Percentiles rank a stretch among this genome's conserved stretches.
phyloP scores from a whole-genome alignment of 148 eudicot genomes.

The Vaccinium myrtillus region DNA sequence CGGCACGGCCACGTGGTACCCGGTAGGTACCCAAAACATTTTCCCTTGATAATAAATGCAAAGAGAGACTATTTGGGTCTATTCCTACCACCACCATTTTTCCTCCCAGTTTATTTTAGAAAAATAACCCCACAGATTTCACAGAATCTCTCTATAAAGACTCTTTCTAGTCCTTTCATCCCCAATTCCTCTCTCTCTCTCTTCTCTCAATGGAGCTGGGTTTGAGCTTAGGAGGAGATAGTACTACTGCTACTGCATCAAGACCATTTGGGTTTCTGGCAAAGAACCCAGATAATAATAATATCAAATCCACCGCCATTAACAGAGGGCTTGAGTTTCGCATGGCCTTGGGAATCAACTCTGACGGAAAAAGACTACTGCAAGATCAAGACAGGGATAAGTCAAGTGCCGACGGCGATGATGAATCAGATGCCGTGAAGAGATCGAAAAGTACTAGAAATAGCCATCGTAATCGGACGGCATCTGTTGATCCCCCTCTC shows the following conservation, averaged over 20 bases:
- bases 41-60: too few species aligned
- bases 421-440: neutral
- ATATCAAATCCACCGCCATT: neutral
- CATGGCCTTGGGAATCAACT: constrained; percentile 39
- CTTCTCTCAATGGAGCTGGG: constrained; percentile 43
- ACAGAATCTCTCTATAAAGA: constrained; percentile 41
- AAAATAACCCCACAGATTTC: constrained; percentile 15
- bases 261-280: constrained; percentile 23
- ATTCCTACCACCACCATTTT: neutral
- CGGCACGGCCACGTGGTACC: too few species aligned
- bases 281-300: neutral
- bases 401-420: constrained; percentile 15
- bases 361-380: neutral
- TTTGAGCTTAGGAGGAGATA: constrained; percentile 40
- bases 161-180: constrained; percentile 24
- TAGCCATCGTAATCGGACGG: constrained; percentile 18
- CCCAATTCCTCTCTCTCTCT: constrained; percentile 5
- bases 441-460: constrained; percentile 3
- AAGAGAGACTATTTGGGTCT: constrained; percentile 4
- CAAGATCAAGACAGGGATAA: neutral
- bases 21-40: too few species aligned
- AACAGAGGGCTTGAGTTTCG: constrained; percentile 30
- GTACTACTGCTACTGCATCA: neutral
- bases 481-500: constrained; percentile 19
- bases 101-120: neutral